Evolutionary conservation across 345 rosid genomes (phyloP), one percentile per base, ranked within the genome.

Genomic region (Limnanthes douglasii): DNA sequence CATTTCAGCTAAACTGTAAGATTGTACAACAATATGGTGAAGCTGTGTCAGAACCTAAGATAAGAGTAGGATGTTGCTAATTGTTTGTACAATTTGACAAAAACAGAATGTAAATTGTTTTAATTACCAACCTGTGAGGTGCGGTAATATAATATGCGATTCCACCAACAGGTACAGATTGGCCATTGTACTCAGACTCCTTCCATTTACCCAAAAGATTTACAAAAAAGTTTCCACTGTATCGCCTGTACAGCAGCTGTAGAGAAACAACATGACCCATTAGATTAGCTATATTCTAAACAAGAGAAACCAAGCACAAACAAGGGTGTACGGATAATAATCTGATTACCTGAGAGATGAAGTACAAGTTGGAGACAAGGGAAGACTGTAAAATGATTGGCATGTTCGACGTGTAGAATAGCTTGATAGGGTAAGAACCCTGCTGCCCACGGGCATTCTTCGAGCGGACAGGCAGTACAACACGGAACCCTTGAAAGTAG

Each of bases 381-480:
- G 88, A 78, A 39, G 88, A 78, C 25, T 78, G 88, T 26, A 73
- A 62, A 61, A 78, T 78, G 56, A 73, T 78, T 14, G 88, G 88
- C 88, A 78, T 78, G 69, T 73, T 77, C 8, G 83, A 77, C 44
- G 88, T 77, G 64, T 77, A 77, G 48, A 73, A 77, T 36, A 73
- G 60, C 65, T 77, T 77, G 39, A 77, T 77, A 5, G 82, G 90
- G 60, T 78, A 78, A 6, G 90, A 68, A 3, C 79, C 90, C 41
- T 73, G 79, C 41, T 78, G 90, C 11, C 83, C 83, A 34, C 83
- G 77, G 28, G 83, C 72, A 65, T 61, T 76, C 62, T 76, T 76
- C 2, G 86, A 76, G 30, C 86, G 69, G 51, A 76, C 78, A 1
- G 81, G 82, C 23, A 76, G 50, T 15, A 72, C 81, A 40, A 72